phyloP scores from a whole-genome alignment of 139 green algal genomes.

The Limnomonas spitsbergensis region DNA sequence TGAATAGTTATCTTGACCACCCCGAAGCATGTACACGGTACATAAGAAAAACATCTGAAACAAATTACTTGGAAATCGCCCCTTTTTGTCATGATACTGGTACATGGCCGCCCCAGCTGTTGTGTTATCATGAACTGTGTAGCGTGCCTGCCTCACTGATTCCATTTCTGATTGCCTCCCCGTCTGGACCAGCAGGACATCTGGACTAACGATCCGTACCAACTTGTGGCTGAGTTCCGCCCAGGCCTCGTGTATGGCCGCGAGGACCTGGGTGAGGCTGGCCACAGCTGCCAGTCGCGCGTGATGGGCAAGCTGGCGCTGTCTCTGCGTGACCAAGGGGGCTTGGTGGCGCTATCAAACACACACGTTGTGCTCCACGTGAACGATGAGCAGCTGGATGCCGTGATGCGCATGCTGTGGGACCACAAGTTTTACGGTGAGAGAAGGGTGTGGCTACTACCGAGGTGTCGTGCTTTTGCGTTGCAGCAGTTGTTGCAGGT shows the following conservation, averaged over 20 bases:
- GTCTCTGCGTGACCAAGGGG: neutral
- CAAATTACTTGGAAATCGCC: no score
- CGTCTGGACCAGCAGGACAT: no score
- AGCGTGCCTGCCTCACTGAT: no score
- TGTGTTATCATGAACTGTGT: no score
- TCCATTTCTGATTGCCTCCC: no score
- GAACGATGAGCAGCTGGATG: neutral
- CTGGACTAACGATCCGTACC: neutral
- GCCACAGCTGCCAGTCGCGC: neutral
- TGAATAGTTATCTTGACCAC: no score
- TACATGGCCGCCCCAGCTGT: no score
- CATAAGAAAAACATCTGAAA: no score
- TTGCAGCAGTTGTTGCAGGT: no score
- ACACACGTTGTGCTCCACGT: neutral
- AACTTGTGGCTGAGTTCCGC: neutral
- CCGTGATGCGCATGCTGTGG: neutral
- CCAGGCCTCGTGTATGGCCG: neutral
- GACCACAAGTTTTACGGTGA: neutral
- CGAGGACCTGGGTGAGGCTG: neutral
- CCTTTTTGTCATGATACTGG: no score
- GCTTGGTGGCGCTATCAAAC: neutral
- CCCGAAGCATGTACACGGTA: no score
- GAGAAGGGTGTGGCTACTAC: neutral
- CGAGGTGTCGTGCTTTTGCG: neutral
- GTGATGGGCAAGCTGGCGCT: neutral